Conservation (phyloP, 257 asterid species). For the Ligustrum vulgare region DNA sequence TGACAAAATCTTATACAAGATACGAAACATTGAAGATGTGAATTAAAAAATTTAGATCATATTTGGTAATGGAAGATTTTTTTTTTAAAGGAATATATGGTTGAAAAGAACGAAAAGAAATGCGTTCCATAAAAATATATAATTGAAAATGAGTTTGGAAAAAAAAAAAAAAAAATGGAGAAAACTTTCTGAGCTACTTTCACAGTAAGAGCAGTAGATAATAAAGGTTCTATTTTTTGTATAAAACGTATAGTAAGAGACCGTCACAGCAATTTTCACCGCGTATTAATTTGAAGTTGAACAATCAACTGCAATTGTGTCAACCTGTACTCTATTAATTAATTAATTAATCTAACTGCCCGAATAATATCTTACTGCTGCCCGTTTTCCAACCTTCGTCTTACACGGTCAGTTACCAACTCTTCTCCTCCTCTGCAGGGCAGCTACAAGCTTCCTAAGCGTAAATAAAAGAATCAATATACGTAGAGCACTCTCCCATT, state of each 20-base stretch:
- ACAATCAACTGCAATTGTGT: conserved; percentile 12
- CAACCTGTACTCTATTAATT: not conserved
- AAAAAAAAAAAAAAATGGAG: no score
- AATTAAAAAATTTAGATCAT: no score
- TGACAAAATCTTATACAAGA: no score
- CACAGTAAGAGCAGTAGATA: no score
- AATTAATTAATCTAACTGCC: conserved; percentile 54
- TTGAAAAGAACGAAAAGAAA: no score
- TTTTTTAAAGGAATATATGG: no score
- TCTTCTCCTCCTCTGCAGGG: conserved; percentile 40
- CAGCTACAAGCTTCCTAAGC: conserved; percentile 40
- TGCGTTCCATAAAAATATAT: no score
- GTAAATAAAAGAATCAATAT: conserved; percentile 17
- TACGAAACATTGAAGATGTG: no score
- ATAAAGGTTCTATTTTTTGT: not conserved
- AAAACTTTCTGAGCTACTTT: no score
- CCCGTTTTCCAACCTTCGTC: conserved; percentile 48
- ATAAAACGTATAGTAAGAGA: not conserved
- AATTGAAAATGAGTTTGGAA: no score
- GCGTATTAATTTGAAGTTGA: conserved; percentile 21
- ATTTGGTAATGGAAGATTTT: no score
- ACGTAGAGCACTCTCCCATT: conserved; percentile 32
- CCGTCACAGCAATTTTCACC: not conserved
- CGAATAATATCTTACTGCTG: conserved; percentile 64
- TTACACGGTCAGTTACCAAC: conserved; percentile 46